Percentiles rank a stretch among this genome's conserved stretches.
Conservation (phyloP, 768 basidiomycete species). For the Galerina marginata region DNA sequence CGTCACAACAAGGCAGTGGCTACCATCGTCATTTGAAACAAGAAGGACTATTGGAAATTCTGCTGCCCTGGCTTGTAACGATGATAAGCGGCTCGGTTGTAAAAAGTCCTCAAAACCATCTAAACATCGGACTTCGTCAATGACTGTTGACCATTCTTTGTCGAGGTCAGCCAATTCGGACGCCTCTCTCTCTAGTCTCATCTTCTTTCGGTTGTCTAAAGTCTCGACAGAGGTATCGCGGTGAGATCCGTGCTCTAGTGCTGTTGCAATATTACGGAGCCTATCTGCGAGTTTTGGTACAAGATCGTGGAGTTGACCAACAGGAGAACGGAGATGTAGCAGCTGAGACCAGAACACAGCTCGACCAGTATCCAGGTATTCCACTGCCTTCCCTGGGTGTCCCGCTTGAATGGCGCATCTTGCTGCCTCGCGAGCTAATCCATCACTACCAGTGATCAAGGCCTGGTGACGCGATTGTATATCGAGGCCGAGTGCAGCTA, state of each 20-base stretch:
- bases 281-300: slow-evolving; percentile 11
- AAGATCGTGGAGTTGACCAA: slow-evolving; percentile 10
- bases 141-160: slow-evolving; percentile 4
- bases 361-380: slow-evolving; percentile 18
- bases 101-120: slow-evolving; percentile 16
- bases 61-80: slow-evolving; percentile 1
- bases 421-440: slow-evolving; percentile 13
- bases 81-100: slow-evolving; percentile 1
- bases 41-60: slow-evolving; percentile 12
- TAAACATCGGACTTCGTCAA: slow-evolving; percentile 9
- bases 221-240: neutral
- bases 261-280: slow-evolving; percentile 1
- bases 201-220: neutral
- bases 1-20: slow-evolving; percentile 15
- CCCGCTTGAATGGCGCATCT: slow-evolving; percentile 10
- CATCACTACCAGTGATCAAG: slow-evolving; percentile 1
- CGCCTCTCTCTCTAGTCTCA: slow-evolving; percentile 4
- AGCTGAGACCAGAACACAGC: slow-evolving; percentile 17
- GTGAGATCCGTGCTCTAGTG: slow-evolving; percentile 6
- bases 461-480: slow-evolving; percentile 10
- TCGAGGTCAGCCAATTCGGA: slow-evolving; percentile 1
- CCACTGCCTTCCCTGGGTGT: slow-evolving; percentile 11
- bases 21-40: slow-evolving; percentile 5
- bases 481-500: slow-evolving; percentile 11
- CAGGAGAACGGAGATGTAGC: slow-evolving; percentile 13